A percentile compares a stretch with the other conserved stretches of the same genome.
phyloP scores from a whole-genome alignment of 768 basidiomycete species.

The Mycena latifolia region DNA sequence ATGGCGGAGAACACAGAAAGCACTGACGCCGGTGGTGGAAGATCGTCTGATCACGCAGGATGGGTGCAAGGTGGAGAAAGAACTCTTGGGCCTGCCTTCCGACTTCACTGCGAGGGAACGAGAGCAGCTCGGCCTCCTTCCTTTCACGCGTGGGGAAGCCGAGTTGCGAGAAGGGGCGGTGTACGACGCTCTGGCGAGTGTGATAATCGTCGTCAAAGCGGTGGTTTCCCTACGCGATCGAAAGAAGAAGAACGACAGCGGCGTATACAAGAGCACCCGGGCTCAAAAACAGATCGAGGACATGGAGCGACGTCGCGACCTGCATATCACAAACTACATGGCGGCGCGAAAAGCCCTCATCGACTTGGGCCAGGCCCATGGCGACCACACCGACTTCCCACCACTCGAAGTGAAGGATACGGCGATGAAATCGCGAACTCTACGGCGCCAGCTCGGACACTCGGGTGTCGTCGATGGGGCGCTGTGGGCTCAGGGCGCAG shows the following conservation, averaged over 20 bases:
- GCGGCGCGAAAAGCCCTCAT: slow-evolving; percentile 7
- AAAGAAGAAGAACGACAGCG: slow-evolving; percentile 18
- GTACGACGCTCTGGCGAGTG: not conserved
- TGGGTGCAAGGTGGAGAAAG: not conserved
- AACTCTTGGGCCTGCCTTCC: slow-evolving; percentile 15
- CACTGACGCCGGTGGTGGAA: not conserved
- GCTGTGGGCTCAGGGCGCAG: not conserved
- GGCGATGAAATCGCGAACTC: not conserved
- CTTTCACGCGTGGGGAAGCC: not conserved
- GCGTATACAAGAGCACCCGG: slow-evolving; percentile 4
- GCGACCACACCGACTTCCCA: not conserved
- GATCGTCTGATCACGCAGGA: not conserved
- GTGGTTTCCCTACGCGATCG: not conserved
- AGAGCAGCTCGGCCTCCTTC: not conserved
- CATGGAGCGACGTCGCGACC: not conserved
- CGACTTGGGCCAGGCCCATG: not conserved
- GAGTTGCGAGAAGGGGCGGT: slow-evolving; percentile 6
- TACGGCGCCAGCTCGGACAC: slow-evolving; percentile 7
- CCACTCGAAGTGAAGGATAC: slow-evolving; percentile 12
- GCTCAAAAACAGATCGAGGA: slow-evolving; percentile 3
- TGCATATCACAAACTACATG: slow-evolving; percentile 16
- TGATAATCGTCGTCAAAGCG: not conserved
- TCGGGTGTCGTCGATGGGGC: not conserved
- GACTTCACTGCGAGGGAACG: not conserved
- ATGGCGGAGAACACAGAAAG: not conserved